Conservation (phyloP, 306 rosid genomes). For the Malus orientalis region DNA sequence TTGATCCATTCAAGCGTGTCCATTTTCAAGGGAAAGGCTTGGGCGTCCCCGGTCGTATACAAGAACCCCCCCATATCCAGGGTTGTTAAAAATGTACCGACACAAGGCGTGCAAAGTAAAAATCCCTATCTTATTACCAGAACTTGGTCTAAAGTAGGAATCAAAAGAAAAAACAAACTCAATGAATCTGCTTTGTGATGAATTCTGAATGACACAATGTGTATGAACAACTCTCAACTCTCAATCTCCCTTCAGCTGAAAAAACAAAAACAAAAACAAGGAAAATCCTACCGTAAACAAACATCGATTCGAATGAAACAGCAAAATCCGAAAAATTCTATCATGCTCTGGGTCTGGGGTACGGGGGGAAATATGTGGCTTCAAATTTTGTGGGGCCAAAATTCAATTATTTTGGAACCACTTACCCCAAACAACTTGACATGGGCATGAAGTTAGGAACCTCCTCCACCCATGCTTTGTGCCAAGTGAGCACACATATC, state of each 20-base stretch:
- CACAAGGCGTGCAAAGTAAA: no score
- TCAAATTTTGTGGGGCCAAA: background rate
- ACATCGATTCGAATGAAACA: background rate
- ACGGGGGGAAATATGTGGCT: background rate
- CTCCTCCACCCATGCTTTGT: background rate
- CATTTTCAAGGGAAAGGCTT: no score
- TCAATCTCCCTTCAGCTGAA: background rate
- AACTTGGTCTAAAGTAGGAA: no score
- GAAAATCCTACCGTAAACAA: background rate
- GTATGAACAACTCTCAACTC: background rate
- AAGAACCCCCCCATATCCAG: no score
- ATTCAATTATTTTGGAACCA: background rate
- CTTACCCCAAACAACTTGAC: background rate
- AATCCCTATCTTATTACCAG: no score
- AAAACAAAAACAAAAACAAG: background rate
- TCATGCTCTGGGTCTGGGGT: no score
- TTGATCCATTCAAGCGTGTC: no score
- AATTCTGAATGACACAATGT: background rate
- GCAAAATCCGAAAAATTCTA: background rate
- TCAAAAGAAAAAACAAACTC: background rate
- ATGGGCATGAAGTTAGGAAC: background rate
- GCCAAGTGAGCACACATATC: constrained; percentile 8
- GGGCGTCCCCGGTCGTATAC: no score
- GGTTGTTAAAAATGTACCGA: no score
- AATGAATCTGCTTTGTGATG: background rate